Base-by-base conservation (phyloP, 2,329 filamentous ascomycete species). In the Ceratocystiopsis brevicomis region DNA sequence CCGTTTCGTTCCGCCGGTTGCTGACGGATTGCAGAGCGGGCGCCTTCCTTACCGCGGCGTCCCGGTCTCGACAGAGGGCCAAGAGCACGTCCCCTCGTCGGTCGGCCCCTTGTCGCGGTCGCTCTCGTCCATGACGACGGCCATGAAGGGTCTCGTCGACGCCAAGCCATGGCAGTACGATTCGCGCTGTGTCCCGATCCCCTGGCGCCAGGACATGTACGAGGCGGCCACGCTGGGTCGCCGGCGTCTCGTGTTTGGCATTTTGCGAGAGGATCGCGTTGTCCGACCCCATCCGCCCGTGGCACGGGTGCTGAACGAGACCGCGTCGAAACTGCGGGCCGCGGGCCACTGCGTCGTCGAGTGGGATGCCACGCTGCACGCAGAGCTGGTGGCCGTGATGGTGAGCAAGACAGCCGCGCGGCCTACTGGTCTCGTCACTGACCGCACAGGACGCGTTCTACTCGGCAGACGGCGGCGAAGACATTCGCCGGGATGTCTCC, bases 81-180 rank as follows among this genome's bases (percentile, higher is more conserved):
- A 49, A 15, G 47, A 49, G 18, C 48, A 50, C 25, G 44, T 50
- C 0, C 48, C 45, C 3, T 79, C 74, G 0, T 73, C 80, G 0
- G 66, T 81, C 5, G 79, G 80, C 0, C 75, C 78, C 0, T 53
- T 85, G 14, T 70, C 70, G 0, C 70, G 69, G 0, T 73, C 68
- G 1, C 58, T 70, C 1, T 61, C 64, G 1, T 68, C 68, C 0
- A 51, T 81, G 12, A 66, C 65, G 30, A 54, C 81, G 1, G 44
- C 41, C 2, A 64, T 74, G 4, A 67, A 72, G 50, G 59, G 66
- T 0, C 53, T 82, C 1, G 57, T 84, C 1, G 62, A 60, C 11
- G 65, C 66, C 17, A 51, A 71, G 41, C 80, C 80, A 0, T 84
- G 79, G 80, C 1, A 59, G 69, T 48, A 63, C 64, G 80, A 84